Percentiles rank a stretch among this genome's conserved stretches.
Evolutionary conservation across 108 stramenopile species (phyloP).

Genomic region (Pseudonitzschia delicatissima): DNA sequence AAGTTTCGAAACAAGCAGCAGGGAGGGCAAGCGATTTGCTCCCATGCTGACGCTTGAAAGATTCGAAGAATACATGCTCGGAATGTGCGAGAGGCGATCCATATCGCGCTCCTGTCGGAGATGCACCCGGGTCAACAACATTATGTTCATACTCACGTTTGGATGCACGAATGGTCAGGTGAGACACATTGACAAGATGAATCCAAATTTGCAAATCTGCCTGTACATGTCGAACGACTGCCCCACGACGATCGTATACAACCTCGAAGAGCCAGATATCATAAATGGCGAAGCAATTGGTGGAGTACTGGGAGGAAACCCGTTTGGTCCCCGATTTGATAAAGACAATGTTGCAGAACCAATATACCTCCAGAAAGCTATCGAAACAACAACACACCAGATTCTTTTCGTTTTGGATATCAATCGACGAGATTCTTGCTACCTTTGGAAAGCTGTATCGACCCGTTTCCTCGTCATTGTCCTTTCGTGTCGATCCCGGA

Average conservation of each 20-base stretch:
- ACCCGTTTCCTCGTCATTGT: slow-evolving; percentile 25
- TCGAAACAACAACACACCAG: slow-evolving; percentile 21
- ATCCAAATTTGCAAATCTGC: slow-evolving; percentile 57
- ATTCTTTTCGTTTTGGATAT: slow-evolving; percentile 36
- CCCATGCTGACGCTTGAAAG: slow-evolving; percentile 34
- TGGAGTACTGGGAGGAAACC: slow-evolving; percentile 18
- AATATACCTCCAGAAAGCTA: neutral
- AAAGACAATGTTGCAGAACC: slow-evolving; percentile 10
- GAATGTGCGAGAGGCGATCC: slow-evolving; percentile 44
- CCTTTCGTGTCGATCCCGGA: slow-evolving; percentile 41
- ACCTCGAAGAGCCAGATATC: slow-evolving; percentile 19
- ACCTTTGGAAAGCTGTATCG: slow-evolving; percentile 69
- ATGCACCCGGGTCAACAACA: slow-evolving; percentile 48
- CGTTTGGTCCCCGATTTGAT: slow-evolving; percentile 20
- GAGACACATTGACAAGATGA: slow-evolving; percentile 67
- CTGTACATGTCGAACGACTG: slow-evolving; percentile 59
- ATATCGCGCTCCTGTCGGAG: neutral
- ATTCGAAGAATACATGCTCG: slow-evolving; percentile 54
- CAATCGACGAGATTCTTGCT: slow-evolving; percentile 34
- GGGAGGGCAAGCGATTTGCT: slow-evolving; percentile 10
- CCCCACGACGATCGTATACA: slow-evolving; percentile 58
- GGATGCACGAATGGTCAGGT: slow-evolving; percentile 58
- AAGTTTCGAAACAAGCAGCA: slow-evolving; percentile 27
- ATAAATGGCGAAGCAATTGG: slow-evolving; percentile 27
- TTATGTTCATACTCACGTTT: slow-evolving; percentile 62